Evolutionary conservation across 2,329 filamentous ascomycete genomes (phyloP).

Genomic region (Alternaria angustiovoidea): DNA sequence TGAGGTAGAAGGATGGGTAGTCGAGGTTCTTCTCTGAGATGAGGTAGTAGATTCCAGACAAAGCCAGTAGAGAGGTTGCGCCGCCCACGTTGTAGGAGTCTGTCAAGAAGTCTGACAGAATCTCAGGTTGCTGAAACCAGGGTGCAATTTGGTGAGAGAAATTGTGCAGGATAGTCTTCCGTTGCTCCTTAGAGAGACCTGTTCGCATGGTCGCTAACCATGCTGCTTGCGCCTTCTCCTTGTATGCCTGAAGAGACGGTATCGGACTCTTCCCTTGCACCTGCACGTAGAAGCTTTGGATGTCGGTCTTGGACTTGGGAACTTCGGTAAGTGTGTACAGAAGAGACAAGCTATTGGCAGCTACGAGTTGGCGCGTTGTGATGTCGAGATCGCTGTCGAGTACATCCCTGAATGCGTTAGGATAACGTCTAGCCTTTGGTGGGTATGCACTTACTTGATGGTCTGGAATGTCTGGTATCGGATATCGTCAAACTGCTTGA

Average conservation of each 20-base stretch:
- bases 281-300: constrained; percentile 73
- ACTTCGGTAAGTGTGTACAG: constrained; percentile 74
- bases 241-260: constrained; percentile 73
- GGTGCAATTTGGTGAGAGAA: constrained; percentile 83
- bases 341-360: constrained; percentile 66
- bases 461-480: constrained; percentile 81
- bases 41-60: constrained; percentile 93
- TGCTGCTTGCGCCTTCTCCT: constrained; percentile 81
- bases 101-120: constrained; percentile 96
- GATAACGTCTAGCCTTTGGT: neutral
- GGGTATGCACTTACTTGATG: constrained; percentile 67
- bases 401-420: constrained; percentile 19
- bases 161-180: constrained; percentile 78
- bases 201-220: constrained; percentile 82
- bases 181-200: constrained; percentile 73
- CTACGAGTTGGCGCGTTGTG: constrained; percentile 31
- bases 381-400: constrained; percentile 44
- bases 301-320: constrained; percentile 70
- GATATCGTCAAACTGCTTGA: constrained; percentile 83
- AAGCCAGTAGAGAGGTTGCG: constrained; percentile 82
- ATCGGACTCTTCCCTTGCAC: constrained; percentile 69
- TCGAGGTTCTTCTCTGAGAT: constrained; percentile 94
- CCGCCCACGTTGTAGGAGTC: constrained; percentile 90
- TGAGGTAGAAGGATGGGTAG: constrained; percentile 92
- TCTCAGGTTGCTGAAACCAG: constrained; percentile 87